Percentiles rank a stretch among this genome's conserved stretches.
Evolutionary conservation across 495 filamentous ascomycete genomes (phyloP).

Genomic region (Apodospora peruviana): DNA sequence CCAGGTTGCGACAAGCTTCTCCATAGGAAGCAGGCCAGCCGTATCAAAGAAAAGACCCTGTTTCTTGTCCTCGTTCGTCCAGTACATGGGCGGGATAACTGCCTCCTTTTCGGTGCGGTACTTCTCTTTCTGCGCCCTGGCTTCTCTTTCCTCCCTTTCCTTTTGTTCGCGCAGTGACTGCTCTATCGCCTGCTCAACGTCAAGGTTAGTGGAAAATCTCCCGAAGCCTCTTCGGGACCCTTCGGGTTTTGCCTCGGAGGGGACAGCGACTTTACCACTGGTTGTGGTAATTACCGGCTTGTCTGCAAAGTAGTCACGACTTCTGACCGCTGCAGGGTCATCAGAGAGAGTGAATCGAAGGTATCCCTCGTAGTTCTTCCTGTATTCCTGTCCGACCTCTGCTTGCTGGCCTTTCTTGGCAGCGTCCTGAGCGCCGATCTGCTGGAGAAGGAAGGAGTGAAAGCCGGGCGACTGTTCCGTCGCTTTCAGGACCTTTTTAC

Average conservation of each 20-base stretch:
- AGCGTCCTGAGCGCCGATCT: slow-evolving; percentile 18
- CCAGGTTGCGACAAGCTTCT: slow-evolving; percentile 62
- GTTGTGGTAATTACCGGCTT: slow-evolving; percentile 15
- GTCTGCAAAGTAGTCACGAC: slow-evolving; percentile 35
- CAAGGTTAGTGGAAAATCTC: slow-evolving; percentile 58
- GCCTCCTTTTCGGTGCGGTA: slow-evolving; percentile 81
- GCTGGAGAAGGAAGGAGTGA: slow-evolving; percentile 26
- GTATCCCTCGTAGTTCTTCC: slow-evolving; percentile 39
- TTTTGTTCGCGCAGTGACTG: slow-evolving; percentile 72
- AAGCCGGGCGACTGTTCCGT: slow-evolving; percentile 24
- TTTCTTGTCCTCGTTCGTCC: slow-evolving; percentile 40
- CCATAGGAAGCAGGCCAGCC: slow-evolving; percentile 62
- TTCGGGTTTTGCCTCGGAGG: slow-evolving; percentile 51
- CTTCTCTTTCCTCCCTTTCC: slow-evolving; percentile 64
- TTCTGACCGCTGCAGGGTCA: slow-evolving; percentile 42
- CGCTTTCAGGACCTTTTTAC: slow-evolving; percentile 28
- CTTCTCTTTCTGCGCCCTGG: slow-evolving; percentile 62
- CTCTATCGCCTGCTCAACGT: slow-evolving; percentile 69
- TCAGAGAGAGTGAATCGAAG: slow-evolving; percentile 46
- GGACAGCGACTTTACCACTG: slow-evolving; percentile 28
- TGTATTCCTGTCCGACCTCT: slow-evolving; percentile 25
- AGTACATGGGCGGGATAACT: slow-evolving; percentile 72
- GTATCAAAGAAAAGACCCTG: slow-evolving; percentile 62
- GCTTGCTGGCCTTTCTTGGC: slow-evolving; percentile 22
- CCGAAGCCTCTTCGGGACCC: slow-evolving; percentile 53